phyloP scores from a whole-genome alignment of 306 rosid genomes.

The Acacia melanoxylon region DNA sequence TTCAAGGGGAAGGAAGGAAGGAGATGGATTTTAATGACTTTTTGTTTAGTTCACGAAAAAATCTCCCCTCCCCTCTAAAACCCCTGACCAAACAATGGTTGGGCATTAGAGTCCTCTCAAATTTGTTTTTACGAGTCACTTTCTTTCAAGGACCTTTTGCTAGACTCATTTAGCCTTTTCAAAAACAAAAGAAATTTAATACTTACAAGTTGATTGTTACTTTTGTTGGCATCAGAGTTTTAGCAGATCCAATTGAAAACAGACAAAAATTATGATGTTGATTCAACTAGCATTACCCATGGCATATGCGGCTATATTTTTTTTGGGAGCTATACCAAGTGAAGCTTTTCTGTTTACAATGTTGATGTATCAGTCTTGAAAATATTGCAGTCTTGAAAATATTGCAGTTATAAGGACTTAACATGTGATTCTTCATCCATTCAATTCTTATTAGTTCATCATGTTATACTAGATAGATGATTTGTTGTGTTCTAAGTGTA shows the following conservation, averaged over 20 bases:
- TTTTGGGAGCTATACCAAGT: neutral
- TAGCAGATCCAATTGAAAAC: neutral
- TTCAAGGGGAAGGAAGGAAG: neutral
- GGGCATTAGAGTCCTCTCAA: neutral
- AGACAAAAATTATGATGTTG: neutral
- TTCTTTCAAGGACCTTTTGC: neutral
- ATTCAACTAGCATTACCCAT: neutral
- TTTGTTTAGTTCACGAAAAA: no score
- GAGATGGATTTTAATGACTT: neutral
- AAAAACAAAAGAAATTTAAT: neutral
- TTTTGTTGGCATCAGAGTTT: neutral
- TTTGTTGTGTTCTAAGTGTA: neutral
- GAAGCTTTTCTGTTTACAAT: neutral
- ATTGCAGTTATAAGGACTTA: neutral
- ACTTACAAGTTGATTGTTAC: neutral
- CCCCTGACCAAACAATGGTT: neutral
- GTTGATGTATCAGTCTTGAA: neutral
- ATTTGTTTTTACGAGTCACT: neutral
- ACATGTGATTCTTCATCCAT: neutral
- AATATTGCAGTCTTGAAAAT: neutral
- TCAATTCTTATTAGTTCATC: neutral
- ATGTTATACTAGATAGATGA: neutral
- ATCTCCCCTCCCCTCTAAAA: neutral
- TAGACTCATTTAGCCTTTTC: neutral
- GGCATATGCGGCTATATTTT: neutral